Evolutionary conservation across 177 flowering plant genomes (phyloP), one percentile per base, ranked within the genome.

Genomic region (Vitis hybrid): DNA sequence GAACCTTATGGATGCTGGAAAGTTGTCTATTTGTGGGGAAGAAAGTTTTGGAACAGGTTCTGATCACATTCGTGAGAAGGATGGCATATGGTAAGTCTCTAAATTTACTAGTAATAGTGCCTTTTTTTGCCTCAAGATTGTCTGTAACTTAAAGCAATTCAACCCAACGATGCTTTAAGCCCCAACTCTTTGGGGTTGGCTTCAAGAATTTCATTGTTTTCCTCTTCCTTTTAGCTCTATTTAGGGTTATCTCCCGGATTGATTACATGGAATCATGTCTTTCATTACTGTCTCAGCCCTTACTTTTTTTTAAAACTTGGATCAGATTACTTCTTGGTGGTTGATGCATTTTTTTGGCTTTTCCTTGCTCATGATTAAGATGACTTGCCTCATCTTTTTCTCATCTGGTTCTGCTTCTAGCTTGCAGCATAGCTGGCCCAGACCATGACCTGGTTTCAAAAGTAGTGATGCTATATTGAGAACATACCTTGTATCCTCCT

Each of bases 21-120:
- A 89, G 73, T 79, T 96, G 88, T 96, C 99, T n/a, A 85, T 96
- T 51, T 96, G 99, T 74, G 99, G 99, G 34, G 99, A 96, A 86
- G 99, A 96, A 80, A 96, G 99, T 86, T 96, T 96, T 75, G 99
- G 99, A 69, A 96, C 99, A 16, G 98, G 99, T 65, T 96, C 99
- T 75, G 97, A 96, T 79, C 99, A 96, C 81, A 88, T 96, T 50
- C 97, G 99, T 59, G 99, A 96, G 83, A 96, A 96, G 85, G 99
- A 96, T 85, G 99, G 99, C 69, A 92, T 96, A 75, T 96, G 99
- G 99, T 94, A 87, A 69, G 14, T 66, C 29, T 8, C 26, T 71
- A 18, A 19, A 29, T 61, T 12, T 26, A 3, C 59, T 39, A 12
- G 12, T 54, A 67, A 52, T 22, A 14, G 34, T n/a, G 59, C 39